phyloP scores from a whole-genome alignment of 225 moss, liverwort and hornwort genomes.

The Polytrichum commune region DNA sequence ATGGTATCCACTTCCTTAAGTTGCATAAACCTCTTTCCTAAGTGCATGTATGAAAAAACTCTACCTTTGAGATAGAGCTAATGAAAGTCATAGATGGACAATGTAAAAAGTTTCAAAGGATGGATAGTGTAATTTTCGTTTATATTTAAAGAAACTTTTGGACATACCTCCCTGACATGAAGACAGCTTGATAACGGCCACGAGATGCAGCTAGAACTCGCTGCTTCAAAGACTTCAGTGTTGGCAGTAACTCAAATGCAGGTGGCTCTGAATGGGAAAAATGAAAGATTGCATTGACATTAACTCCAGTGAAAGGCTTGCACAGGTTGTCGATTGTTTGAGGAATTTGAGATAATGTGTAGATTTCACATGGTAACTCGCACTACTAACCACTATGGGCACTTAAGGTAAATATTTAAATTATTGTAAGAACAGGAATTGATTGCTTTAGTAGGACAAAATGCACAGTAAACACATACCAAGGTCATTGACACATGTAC shows the following conservation, averaged over 20 bases:
- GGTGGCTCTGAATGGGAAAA: slow-evolving; percentile 52
- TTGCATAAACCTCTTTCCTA: too few species aligned
- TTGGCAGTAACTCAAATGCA: slow-evolving; percentile 72
- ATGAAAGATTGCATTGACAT: too few species aligned
- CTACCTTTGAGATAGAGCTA: not conserved
- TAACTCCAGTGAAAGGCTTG: too few species aligned
- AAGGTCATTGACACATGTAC: slow-evolving; percentile 73
- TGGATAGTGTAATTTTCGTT: not conserved
- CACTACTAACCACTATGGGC: too few species aligned
- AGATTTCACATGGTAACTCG: too few species aligned
- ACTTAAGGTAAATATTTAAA: too few species aligned
- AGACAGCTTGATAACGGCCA: slow-evolving; percentile 82
- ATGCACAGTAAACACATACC: slow-evolving; percentile 33
- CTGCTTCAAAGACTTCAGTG: slow-evolving; percentile 71
- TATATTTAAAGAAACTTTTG: not conserved
- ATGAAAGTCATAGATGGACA: not conserved
- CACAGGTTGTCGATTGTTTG: too few species aligned
- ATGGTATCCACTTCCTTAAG: too few species aligned
- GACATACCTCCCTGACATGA: slow-evolving; percentile 87
- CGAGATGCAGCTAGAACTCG: slow-evolving; percentile 72
- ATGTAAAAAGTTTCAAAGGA: not conserved
- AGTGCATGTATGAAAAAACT: not conserved
- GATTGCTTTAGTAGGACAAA: not conserved
- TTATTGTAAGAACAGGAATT: too few species aligned
- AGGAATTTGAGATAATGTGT: too few species aligned